phyloP scores from a whole-genome alignment of 352 stramenopile species.

The Phytophthora constricta region DNA sequence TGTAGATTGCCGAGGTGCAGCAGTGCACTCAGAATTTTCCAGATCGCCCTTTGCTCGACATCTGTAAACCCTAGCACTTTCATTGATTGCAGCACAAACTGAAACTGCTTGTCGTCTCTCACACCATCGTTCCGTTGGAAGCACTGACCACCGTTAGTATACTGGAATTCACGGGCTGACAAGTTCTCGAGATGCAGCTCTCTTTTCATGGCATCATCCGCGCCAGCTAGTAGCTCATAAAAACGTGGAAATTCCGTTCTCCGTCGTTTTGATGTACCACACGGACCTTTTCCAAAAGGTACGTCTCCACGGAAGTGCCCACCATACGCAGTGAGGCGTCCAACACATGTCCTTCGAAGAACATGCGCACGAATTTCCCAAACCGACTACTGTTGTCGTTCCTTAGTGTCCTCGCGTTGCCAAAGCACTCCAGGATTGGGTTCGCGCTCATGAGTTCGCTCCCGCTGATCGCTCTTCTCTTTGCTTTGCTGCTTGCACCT shows the following conservation, averaged over 20 bases:
- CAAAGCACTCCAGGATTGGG: conserved; percentile 88
- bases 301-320: conserved; percentile 84
- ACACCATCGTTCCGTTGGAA: conserved; percentile 74
- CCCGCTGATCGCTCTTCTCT: conserved; percentile 48
- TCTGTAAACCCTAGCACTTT: conserved; percentile 71
- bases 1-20: conserved; percentile 86
- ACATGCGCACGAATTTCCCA: conserved; percentile 90
- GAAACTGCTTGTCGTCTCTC: conserved; percentile 68
- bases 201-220: conserved; percentile 50
- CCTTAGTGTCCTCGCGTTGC: conserved; percentile 76
- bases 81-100: conserved; percentile 72
- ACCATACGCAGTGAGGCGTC: conserved; percentile 60
- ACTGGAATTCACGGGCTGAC: conserved; percentile 61
- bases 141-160: conserved; percentile 70
- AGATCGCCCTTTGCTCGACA: conserved; percentile 68
- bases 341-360: conserved; percentile 59
- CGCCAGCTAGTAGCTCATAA: conserved; percentile 75
- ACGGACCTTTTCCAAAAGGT: conserved; percentile 94
- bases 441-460: conserved; percentile 82
- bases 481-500: conserved; percentile 14
- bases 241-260: conserved; percentile 89
- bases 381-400: conserved; percentile 90
- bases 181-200: conserved; percentile 49
- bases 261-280: conserved; percentile 76
- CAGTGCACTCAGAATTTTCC: conserved; percentile 72